phyloP scores from a whole-genome alignment of 371 early-diverging fungal genomes.

The Mucor ambiguus region DNA sequence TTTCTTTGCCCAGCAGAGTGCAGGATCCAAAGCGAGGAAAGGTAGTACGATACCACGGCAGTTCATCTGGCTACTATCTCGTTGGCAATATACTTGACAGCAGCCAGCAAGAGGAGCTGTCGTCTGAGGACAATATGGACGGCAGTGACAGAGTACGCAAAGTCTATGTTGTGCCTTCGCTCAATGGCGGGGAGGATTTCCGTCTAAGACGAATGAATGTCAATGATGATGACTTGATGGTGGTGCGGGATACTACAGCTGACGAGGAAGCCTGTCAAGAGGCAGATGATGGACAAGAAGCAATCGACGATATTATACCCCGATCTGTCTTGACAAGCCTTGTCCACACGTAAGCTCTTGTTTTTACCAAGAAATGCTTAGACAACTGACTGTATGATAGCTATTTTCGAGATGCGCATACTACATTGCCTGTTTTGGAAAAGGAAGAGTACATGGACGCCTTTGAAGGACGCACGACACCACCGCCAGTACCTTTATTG shows the following conservation, averaged over 20 bases:
- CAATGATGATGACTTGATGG: conserved; percentile 42
- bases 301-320: conserved; percentile 26
- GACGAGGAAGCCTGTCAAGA: conserved; percentile 28
- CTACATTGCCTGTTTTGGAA: conserved; percentile 41
- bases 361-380: neutral
- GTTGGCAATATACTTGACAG: conserved; percentile 31
- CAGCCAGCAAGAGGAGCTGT: neutral
- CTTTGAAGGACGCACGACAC: conserved; percentile 32
- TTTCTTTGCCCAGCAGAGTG: neutral
- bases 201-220: conserved; percentile 27
- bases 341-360: conserved; percentile 11
- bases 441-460: conserved; percentile 38
- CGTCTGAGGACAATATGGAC: neutral
- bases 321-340: conserved; percentile 30
- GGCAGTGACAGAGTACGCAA: neutral
- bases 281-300: conserved; percentile 26
- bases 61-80: conserved; percentile 51
- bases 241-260: conserved; percentile 38
- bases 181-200: conserved; percentile 3
- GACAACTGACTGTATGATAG: neutral
- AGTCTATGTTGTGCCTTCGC: conserved; percentile 8
- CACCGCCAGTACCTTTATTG: conserved; percentile 39
- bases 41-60: conserved; percentile 45
- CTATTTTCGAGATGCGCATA: conserved; percentile 22
- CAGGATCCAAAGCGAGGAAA: conserved; percentile 5